Evolutionary conservation across 2,329 filamentous ascomycete species (phyloP), one percentile per base, ranked within the genome.

Genomic region (Pyrenochaeta sp.): DNA sequence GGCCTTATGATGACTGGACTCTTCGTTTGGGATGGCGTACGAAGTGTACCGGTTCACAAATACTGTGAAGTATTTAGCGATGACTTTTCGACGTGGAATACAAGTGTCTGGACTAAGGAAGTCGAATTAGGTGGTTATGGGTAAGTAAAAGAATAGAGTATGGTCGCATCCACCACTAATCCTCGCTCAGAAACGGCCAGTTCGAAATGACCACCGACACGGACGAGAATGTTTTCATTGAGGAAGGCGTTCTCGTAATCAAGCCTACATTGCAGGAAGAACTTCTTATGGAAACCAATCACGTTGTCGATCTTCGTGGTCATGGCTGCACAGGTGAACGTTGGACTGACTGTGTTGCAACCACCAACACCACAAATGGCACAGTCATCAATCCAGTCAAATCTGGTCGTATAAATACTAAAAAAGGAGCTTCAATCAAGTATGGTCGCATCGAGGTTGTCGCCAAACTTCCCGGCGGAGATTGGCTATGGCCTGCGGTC

Each of bases 401-500:
- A 64, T 94, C 91, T 1, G 91, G 86, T 6, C 89, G 91, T 56
- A 86, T 96, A 77, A 89, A 88, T 77, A 93, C 90, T 51, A 89
- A 85, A 69, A 84, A 84, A 37, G 85, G 88, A 14, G 86, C 86
- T 6, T 83, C 78, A 14, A 90, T 96, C 79, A 91, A 87, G 75
- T 96, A 90, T 71, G 91, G 91, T 42, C 89, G 90, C 37, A 83
- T 96, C 46, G 90, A 96, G 72, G 90, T 96, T 4, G 87, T 83
- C 1, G 91, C 91, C 21, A 88, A 88, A 75, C 78, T 95, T 23
- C 90, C 91, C 4, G 75, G 80, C 42, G 91, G 91, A 48, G 91
- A 95, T 77, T 95, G 91, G 91, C 82, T 96, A 10, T 95, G 91
- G 91, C 91, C 91, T 2, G 90, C 90, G n/a, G 94, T 96, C 67